phyloP scores from a whole-genome alignment of 2,329 filamentous ascomycete genomes.

The Hawksworthiomyces lignivorus region DNA sequence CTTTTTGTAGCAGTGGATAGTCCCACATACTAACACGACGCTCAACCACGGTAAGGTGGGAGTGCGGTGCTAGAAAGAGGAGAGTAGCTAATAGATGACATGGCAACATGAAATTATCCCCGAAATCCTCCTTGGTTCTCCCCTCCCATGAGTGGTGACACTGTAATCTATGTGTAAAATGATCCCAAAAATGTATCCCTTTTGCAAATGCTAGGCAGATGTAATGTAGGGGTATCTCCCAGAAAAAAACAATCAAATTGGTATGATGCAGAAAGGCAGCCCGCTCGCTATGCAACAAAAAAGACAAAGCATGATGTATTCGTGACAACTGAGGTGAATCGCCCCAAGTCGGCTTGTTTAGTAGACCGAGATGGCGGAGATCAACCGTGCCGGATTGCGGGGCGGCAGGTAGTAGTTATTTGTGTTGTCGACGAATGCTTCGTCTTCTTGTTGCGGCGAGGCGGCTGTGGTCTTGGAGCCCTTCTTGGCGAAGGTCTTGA shows the following conservation, averaged over 20 bases:
- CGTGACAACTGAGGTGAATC: not conserved
- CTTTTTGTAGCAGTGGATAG: too few species aligned
- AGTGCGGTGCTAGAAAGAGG: too few species aligned
- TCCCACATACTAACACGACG: too few species aligned
- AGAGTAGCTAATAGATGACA: too few species aligned
- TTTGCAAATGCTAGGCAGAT: too few species aligned
- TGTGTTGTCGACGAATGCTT: slow-evolving; percentile 17
- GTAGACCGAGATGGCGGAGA: slow-evolving; percentile 51
- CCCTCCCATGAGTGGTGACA: too few species aligned
- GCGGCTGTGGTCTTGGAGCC: slow-evolving; percentile 20
- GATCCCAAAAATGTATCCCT: too few species aligned
- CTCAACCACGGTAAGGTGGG: not conserved
- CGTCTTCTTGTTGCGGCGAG: slow-evolving; percentile 34
- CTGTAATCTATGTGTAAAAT: too few species aligned
- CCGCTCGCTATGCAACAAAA: slow-evolving; percentile 8
- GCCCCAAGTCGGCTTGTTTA: slow-evolving; percentile 21
- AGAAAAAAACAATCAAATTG: not conserved
- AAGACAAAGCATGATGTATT: not conserved
- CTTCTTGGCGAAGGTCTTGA: slow-evolving; percentile 56
- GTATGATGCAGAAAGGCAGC: slow-evolving; percentile 3
- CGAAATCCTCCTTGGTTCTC: too few species aligned
- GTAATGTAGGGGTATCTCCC: not conserved
- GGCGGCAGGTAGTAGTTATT: slow-evolving; percentile 44
- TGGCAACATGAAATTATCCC: too few species aligned
- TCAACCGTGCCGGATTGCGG: slow-evolving; percentile 42